Conservation (phyloP, 1,284 basidiomycete species). For the Neotropicomus parvogracilis region DNA sequence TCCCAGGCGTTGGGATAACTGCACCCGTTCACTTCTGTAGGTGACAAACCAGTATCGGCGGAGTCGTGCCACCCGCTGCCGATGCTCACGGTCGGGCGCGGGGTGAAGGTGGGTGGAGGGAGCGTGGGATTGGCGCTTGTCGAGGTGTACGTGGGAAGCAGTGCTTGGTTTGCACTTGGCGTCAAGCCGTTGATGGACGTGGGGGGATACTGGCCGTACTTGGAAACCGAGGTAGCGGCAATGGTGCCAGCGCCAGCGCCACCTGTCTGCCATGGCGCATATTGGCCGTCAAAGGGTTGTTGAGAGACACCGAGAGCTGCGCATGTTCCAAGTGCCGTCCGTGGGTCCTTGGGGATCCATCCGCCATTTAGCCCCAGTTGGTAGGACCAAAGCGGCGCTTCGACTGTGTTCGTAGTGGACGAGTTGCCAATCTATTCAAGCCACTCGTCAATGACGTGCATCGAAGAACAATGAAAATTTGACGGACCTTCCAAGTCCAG, state of each 20-base stretch:
- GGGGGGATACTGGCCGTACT: conserved; percentile 58
- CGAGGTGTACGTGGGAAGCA: conserved; percentile 65
- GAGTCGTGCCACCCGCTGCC: conserved; percentile 75
- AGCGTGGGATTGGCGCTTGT: conserved; percentile 60
- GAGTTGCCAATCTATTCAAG: conserved; percentile 64
- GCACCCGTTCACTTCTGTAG: conserved; percentile 61
- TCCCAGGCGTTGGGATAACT: conserved; percentile 64
- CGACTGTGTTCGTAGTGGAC: conserved; percentile 50
- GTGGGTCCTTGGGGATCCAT: conserved; percentile 80
- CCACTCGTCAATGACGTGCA: neutral
- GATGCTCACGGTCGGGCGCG: conserved; percentile 45
- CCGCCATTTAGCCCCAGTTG: conserved; percentile 74
- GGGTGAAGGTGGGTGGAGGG: conserved; percentile 57
- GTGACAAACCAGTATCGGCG: conserved; percentile 50
- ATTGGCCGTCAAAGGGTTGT: conserved; percentile 53
- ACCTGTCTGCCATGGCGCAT: conserved; percentile 73
- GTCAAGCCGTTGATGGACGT: conserved; percentile 34
- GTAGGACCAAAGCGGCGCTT: conserved; percentile 80
- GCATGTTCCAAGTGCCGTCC: conserved; percentile 66
- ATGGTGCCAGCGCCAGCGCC: conserved; percentile 68
- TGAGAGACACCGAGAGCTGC: conserved; percentile 45
- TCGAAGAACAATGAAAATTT: neutral
- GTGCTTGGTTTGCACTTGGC: conserved; percentile 19
- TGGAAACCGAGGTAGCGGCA: conserved; percentile 42
- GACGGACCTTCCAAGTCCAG: conserved; percentile 42